phyloP scores from a whole-genome alignment of 768 basidiomycete genomes.

The Mycena rebaudengoi region DNA sequence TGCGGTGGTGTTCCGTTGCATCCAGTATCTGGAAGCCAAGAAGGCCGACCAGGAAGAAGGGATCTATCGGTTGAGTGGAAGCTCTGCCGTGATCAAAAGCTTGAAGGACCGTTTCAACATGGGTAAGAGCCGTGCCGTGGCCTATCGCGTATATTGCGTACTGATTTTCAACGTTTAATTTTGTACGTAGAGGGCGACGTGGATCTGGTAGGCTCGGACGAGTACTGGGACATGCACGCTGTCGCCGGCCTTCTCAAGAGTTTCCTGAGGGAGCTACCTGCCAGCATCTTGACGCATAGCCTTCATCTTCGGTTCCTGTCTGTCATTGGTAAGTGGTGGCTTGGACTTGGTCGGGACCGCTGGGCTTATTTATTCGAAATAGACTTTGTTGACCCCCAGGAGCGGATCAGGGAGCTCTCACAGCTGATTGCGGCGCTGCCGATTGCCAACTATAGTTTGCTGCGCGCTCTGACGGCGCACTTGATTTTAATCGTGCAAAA shows the following conservation, averaged over 20 bases:
- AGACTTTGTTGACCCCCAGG: conserved; percentile 92
- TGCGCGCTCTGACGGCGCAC: conserved; percentile 94
- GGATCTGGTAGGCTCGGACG: conserved; percentile 85
- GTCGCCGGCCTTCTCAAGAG: conserved; percentile 94
- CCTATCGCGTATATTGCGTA: conserved; percentile 13
- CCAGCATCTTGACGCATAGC: conserved; percentile 91
- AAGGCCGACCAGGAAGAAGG: conserved; percentile 97
- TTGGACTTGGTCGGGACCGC: conserved; percentile 6
- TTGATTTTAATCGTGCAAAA: conserved; percentile 95
- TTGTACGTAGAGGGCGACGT: conserved; percentile 89
- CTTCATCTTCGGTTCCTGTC: conserved; percentile 90
- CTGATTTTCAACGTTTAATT: conserved; percentile 12
- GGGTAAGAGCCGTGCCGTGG: conserved; percentile 59
- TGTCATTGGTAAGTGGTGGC: conserved; percentile 80
- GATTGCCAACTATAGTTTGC: conserved; percentile 90
- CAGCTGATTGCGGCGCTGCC: conserved; percentile 89
- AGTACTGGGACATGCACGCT: conserved; percentile 98
- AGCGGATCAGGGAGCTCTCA: conserved; percentile 88
- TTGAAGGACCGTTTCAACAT: conserved; percentile 93
- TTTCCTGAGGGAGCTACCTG: conserved; percentile 92
- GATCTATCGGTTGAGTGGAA: conserved; percentile 94
- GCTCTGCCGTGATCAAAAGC: conserved; percentile 93
- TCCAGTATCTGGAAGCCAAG: conserved; percentile 94
- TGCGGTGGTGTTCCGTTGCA: conserved; percentile 93
- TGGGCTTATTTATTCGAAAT: conserved; percentile 17